Conservation (phyloP, 2,329 filamentous ascomycete genomes). For the Intubia oerlemansii region DNA sequence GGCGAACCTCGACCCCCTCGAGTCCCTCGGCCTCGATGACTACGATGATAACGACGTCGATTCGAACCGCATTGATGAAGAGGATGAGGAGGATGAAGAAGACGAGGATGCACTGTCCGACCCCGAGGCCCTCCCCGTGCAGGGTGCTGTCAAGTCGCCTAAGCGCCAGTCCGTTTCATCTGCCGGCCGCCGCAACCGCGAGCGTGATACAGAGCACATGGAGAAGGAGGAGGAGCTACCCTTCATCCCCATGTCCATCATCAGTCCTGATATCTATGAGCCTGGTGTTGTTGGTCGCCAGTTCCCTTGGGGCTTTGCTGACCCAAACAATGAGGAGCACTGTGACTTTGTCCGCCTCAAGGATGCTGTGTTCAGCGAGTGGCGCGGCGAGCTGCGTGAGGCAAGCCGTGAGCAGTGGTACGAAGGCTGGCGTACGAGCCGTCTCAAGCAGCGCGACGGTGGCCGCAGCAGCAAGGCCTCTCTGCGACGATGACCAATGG, state of each 20-base stretch:
- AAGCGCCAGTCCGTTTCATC: slow-evolving; percentile 26
- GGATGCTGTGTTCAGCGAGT: slow-evolving; percentile 82
- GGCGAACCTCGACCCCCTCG: slow-evolving; percentile 70
- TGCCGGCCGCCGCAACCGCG: slow-evolving; percentile 20
- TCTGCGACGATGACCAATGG: slow-evolving; percentile 18
- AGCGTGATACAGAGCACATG: slow-evolving; percentile 25
- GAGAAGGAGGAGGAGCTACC: slow-evolving; percentile 34
- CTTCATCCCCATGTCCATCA: slow-evolving; percentile 73
- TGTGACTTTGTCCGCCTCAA: slow-evolving; percentile 86
- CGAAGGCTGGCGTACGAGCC: slow-evolving; percentile 73
- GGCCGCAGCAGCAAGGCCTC: slow-evolving; percentile 10
- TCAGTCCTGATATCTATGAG: slow-evolving; percentile 85
- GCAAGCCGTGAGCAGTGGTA: slow-evolving; percentile 87
- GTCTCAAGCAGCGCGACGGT: slow-evolving; percentile 33
- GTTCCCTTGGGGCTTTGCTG: slow-evolving; percentile 93
- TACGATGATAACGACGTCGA: slow-evolving; percentile 37
- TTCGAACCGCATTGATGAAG: slow-evolving; percentile 32
- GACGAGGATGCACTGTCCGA: slow-evolving; percentile 12
- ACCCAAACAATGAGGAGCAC: slow-evolving; percentile 76
- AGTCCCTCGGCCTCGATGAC: slow-evolving; percentile 65
- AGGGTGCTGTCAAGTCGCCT: slow-evolving; percentile 13
- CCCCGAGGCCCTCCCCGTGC: slow-evolving; percentile 13
- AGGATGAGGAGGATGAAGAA: slow-evolving; percentile 21
- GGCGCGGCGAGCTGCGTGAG: slow-evolving; percentile 77
- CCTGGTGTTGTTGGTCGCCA: slow-evolving; percentile 58